phyloP scores from a whole-genome alignment of 2,329 filamentous ascomycete species.

The Teratosphaeria gauchensis region DNA sequence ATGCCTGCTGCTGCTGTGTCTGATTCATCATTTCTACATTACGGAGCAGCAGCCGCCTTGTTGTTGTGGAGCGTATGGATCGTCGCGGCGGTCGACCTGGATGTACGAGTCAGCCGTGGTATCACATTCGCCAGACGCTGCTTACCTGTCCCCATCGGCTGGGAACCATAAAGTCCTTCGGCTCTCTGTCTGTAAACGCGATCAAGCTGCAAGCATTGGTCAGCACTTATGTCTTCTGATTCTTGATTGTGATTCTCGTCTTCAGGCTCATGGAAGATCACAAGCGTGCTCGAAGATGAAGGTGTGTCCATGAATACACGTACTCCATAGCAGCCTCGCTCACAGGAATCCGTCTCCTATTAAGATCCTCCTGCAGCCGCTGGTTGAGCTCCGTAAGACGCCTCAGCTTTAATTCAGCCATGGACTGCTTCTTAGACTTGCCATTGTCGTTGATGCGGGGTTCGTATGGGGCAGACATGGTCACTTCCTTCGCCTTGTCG shows the following conservation, averaged over 20 bases:
- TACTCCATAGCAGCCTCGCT: conserved; percentile 69
- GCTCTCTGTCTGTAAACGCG: conserved; percentile 88
- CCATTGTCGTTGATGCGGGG: conserved; percentile 55
- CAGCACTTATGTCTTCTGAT: conserved; percentile 1
- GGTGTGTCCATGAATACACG: conserved; percentile 9
- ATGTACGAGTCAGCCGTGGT: background rate
- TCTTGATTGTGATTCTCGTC: background rate
- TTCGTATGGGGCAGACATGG: conserved; percentile 55
- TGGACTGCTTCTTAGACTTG: conserved; percentile 95
- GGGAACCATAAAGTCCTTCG: conserved; percentile 97
- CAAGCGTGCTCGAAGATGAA: background rate
- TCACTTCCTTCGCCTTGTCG: conserved; percentile 10
- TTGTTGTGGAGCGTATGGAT: conserved; percentile 96
- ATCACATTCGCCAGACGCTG: background rate
- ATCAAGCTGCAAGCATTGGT: conserved; percentile 60
- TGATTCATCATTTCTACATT: conserved; percentile 54
- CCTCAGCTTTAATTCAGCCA: conserved; percentile 95
- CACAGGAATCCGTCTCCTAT: conserved; percentile 88
- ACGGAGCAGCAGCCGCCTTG: conserved; percentile 86
- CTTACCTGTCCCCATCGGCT: conserved; percentile 81
- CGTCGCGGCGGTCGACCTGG: conserved; percentile 48
- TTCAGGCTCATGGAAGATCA: background rate
- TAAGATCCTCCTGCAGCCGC: conserved; percentile 88
- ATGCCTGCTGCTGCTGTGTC: background rate
- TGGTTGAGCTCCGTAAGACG: conserved; percentile 95